These are phyloP conservation scores for Fraxinus paxiana DNA, from an alignment of 305 asterid species.

Conservation along the genomic window DNA sequence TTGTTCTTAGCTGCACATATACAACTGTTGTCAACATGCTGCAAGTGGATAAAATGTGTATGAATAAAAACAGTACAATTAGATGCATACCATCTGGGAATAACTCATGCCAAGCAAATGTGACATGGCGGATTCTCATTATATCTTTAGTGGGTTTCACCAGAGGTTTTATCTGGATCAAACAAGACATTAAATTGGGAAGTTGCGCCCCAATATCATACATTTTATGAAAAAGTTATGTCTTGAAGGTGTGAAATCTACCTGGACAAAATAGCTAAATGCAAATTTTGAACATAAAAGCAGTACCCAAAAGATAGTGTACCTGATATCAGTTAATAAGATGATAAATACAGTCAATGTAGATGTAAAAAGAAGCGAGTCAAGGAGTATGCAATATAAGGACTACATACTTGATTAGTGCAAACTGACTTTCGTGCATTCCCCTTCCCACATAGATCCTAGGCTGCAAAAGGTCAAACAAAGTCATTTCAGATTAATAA, in stretches of 20 bases:
- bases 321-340: constrained; percentile 48
- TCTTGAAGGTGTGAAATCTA: constrained; percentile 35
- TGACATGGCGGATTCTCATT: constrained; percentile 64
- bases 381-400: constrained; percentile 20
- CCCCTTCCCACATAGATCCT: constrained; percentile 97
- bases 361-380: constrained; percentile 20
- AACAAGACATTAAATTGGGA: constrained; percentile 25
- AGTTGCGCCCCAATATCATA: constrained; percentile 1
- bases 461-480: constrained; percentile 55
- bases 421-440: constrained; percentile 95
- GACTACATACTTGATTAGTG: constrained; percentile 75
- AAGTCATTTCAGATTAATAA: not conserved
- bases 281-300: constrained; percentile 77
- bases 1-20: constrained; percentile 60
- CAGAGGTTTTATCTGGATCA: constrained; percentile 81
- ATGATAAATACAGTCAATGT: constrained; percentile 22
- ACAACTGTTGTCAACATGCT: constrained; percentile 25
- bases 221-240: constrained; percentile 2
- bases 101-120: constrained; percentile 93
- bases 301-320: constrained; percentile 86
- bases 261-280: constrained; percentile 83
- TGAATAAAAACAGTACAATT: constrained; percentile 10
- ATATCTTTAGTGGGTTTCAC: constrained; percentile 78
- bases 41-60: constrained; percentile 13
- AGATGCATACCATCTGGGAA: constrained; percentile 72